Percentiles rank a stretch among this genome's conserved stretches.
Evolutionary conservation across 2,329 filamentous ascomycete genomes (phyloP).

Genomic region (Aaosphaeria pasadenensis): DNA sequence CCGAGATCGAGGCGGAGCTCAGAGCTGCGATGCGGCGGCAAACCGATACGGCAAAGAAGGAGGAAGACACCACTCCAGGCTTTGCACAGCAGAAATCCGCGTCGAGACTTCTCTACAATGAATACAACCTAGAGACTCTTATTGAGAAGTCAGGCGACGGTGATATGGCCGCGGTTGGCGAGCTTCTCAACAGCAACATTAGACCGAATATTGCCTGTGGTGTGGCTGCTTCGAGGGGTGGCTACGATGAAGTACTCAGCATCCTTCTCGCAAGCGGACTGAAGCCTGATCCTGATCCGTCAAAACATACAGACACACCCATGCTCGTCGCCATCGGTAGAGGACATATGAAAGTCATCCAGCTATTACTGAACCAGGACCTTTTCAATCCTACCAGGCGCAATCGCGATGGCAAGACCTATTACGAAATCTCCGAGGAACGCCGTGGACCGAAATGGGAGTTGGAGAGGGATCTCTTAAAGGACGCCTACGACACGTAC

Average conservation of each 20-base stretch:
- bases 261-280: conserved; percentile 55
- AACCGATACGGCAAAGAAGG: conserved; percentile 50
- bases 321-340: conserved; percentile 93
- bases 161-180: conserved; percentile 47
- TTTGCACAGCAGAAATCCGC: conserved; percentile 34
- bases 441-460: conserved; percentile 86
- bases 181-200: conserved; percentile 47
- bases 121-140: conserved; percentile 48
- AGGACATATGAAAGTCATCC: conserved; percentile 78
- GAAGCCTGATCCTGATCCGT: conserved; percentile 55
- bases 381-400: conserved; percentile 78
- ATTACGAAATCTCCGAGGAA: conserved; percentile 81
- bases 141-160: conserved; percentile 48
- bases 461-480: conserved; percentile 78
- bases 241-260: conserved; percentile 83
- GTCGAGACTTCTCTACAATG: conserved; percentile 48
- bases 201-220: conserved; percentile 78
- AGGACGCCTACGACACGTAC: conserved; percentile 67
- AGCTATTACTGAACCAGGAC: conserved; percentile 72
- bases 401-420: conserved; percentile 72
- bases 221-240: conserved; percentile 86
- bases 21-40: conserved; percentile 54
- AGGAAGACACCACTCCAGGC: conserved; percentile 33
- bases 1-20: conserved; percentile 73
- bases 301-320: conserved; percentile 84